Evolutionary conservation across 2,329 filamentous ascomycete genomes (phyloP), one percentile per base, ranked within the genome.

Genomic region (Fusarium chuoi): DNA sequence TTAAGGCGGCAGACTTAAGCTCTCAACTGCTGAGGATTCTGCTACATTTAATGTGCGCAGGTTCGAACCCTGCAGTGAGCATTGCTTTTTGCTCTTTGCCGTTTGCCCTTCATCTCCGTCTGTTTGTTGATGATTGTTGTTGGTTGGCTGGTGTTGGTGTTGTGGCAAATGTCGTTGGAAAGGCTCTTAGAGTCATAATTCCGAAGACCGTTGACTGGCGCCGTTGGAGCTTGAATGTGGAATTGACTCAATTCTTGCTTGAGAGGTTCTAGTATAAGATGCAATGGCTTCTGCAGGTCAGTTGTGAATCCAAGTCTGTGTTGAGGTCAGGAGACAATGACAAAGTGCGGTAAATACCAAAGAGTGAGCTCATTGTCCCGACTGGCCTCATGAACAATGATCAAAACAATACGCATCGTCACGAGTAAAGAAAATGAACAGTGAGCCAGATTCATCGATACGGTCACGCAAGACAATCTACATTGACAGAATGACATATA

Each of bases 1-100:
- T 66, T 66, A 66, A 65, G 64, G 64, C 64, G 64, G 64, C 62
- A 66, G 64, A 58, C 51, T 66, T 66, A 66, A 66, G 64, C 54
- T 41, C 36, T 41, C 24, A 12, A 7, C 39, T 65, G 35, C 61
- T 66, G 17, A 44, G 44, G 46, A 44, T 57, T 65, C 61, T 66
- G 62, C 64, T 66, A 65, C 61, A 56, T 42, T 48, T 33, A 63
- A 56, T 51, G 57, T 65, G 62, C 64, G 61, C 61, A 64, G 45
- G 64, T 66, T 66, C 64, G 46, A 66, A 66, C 44, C 64, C 45
- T 58, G 55, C 55, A 58, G 55, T 58, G 55, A 60, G 57, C 35
- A 54, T 60, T 41, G 28, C 41, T 41, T 54, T 60, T 60, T 49
- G 15, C 5, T 17, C 30, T 26, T 38, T 46, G 11, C 12, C 28